Conservation (phyloP, 2,329 filamentous ascomycete genomes). For the Botrytis byssoidea region DNA sequence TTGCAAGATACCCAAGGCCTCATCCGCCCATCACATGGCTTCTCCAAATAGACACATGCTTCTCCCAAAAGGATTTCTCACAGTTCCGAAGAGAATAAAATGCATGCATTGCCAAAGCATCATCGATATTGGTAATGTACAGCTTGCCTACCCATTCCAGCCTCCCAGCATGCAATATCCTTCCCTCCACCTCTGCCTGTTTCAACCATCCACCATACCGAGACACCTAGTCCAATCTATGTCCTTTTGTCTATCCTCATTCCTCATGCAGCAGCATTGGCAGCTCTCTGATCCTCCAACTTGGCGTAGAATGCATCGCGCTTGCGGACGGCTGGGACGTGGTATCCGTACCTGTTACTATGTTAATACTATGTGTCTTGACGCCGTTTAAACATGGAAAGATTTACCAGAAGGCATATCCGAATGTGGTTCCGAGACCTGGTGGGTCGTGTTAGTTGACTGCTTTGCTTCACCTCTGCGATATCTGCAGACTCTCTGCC, state of each 20-base stretch:
- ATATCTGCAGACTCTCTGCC: not conserved
- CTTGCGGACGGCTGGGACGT: slow-evolving; percentile 43
- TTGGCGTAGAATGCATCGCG: slow-evolving; percentile 45
- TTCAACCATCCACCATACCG: not conserved
- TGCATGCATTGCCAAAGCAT: slow-evolving; percentile 35
- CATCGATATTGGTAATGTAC: slow-evolving; percentile 37
- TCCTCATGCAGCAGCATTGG: slow-evolving; percentile 35
- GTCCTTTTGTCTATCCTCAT: slow-evolving; percentile 17
- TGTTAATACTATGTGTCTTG: not conserved
- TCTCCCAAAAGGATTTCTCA: not conserved
- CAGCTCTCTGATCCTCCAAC: slow-evolving; percentile 43
- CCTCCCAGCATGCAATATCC: not conserved
- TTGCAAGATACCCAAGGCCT: not conserved
- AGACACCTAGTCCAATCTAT: slow-evolving; percentile 8
- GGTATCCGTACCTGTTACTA: slow-evolving; percentile 42
- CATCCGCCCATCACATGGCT: not conserved
- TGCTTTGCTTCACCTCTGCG: slow-evolving; percentile 15
- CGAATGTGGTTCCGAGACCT: slow-evolving; percentile 54
- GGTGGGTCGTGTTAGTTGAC: slow-evolving; percentile 16
- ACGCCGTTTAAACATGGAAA: no score
- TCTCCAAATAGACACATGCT: not conserved
- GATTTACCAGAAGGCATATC: slow-evolving; percentile 56
- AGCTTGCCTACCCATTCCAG: slow-evolving; percentile 29
- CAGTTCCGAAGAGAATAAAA: slow-evolving; percentile 16
- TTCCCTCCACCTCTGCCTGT: not conserved